phyloP scores from a whole-genome alignment of 805 yeast species.

The Candida easanensis region DNA sequence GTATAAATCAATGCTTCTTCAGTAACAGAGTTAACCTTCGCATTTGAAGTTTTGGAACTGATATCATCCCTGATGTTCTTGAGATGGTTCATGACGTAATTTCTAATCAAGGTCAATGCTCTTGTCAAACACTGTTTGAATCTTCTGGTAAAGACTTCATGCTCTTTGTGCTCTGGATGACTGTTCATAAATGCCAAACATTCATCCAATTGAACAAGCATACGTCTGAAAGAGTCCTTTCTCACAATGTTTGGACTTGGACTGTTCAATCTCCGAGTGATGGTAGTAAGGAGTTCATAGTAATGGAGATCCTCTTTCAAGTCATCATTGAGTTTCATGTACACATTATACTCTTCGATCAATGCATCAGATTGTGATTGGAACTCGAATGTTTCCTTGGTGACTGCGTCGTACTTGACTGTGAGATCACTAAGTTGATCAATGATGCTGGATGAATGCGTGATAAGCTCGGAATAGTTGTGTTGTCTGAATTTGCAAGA shows the following conservation, averaged over 20 bases:
- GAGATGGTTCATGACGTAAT: slow-evolving; percentile 49
- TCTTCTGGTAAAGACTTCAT: slow-evolving; percentile 63
- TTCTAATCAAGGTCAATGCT: slow-evolving; percentile 70
- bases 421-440: slow-evolving; percentile 46
- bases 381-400: slow-evolving; percentile 60
- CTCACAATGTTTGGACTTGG: slow-evolving; percentile 69
- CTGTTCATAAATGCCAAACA: slow-evolving; percentile 60
- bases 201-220: slow-evolving; percentile 58
- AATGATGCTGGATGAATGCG: slow-evolving; percentile 44
- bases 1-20: slow-evolving; percentile 65
- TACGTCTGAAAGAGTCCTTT: slow-evolving; percentile 49
- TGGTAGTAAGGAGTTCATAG: slow-evolving; percentile 69
- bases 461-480: slow-evolving; percentile 36
- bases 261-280: slow-evolving; percentile 64
- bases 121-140: slow-evolving; percentile 84
- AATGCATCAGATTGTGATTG: slow-evolving; percentile 53
- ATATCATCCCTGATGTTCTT: slow-evolving; percentile 33
- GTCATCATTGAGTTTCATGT: slow-evolving; percentile 40
- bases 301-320: slow-evolving; percentile 49
- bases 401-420: slow-evolving; percentile 53
- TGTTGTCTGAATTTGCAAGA: slow-evolving; percentile 31
- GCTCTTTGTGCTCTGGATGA: slow-evolving; percentile 53
- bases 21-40: slow-evolving; percentile 37
- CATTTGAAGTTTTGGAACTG: slow-evolving; percentile 21
- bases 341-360: slow-evolving; percentile 42